Evolutionary conservation across 177 flowering plant genomes (phyloP), one percentile per base, ranked within the genome.

Genomic region (Vitis hybrid): DNA sequence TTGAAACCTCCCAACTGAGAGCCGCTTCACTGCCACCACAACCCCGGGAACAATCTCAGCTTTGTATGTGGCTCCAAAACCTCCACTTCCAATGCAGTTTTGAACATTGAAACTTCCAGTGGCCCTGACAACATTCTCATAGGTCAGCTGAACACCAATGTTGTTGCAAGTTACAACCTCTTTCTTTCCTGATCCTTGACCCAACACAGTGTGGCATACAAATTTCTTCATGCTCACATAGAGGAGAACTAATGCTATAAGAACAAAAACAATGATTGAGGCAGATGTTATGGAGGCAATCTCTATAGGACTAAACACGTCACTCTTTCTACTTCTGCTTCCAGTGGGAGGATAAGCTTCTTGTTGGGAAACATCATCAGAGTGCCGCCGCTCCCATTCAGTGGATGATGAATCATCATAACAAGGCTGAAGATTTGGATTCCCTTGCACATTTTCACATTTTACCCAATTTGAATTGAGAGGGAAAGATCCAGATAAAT

Each of bases 41-140:
- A 53, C 59, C 0, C 69, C 69, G 12, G 69, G 69, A 51, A 11
- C 14, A 17, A 74, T 64, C 38, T 74, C 72, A 14, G 69, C 73
- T 62, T 74, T 74, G 52, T 69, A 74, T 11, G 68, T 73, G 9
- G 76, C 71, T 11, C 76, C 76, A 67, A 73, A 73, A 17, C 76
- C 76, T 53, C 76, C 76, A 56, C 54, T 60, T 14, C 76, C 76
- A 68, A 73, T 73, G 71, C 76, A 73, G 47, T 73, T 73, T 18
- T 63, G 53, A 19, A 49, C 54, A 63, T 56, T 73, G 44, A 71
- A 73, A 67, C 44, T 17, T 7, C 62, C 61, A 1, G 76, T 73
- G 8, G 71, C 71, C 53, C 62, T 24, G 4, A 67, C 76, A 60
- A 73, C 76, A 63, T 61, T 68, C 24, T 73, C 76, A 63, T 52